A percentile compares a stretch with the other conserved stretches of the same genome.
These are phyloP conservation scores for Pseudogymnoascus sp. DNA, from an alignment of 2,329 filamentous ascomycete species.

Conservation along the genomic window DNA sequence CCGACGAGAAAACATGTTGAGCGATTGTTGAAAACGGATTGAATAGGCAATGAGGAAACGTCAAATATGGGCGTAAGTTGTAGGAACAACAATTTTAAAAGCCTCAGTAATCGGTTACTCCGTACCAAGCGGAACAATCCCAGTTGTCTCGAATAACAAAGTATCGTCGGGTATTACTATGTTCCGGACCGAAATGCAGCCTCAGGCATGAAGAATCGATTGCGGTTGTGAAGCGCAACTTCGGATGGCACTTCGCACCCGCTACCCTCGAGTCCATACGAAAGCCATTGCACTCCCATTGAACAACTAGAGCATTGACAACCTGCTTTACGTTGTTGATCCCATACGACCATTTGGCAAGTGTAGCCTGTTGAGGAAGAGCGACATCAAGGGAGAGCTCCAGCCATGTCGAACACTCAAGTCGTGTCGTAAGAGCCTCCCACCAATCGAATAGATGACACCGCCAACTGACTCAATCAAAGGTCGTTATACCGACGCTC, in stretches of 20 bases:
- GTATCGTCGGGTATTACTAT: neutral
- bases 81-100: constrained; percentile 2
- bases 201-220: neutral
- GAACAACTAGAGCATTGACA: neutral
- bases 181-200: neutral
- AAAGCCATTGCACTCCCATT: constrained; percentile 4
- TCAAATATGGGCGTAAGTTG: neutral
- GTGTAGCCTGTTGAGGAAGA: constrained; percentile 1
- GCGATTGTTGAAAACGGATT: constrained; percentile 3
- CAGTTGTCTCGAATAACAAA: constrained; percentile 3
- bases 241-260: neutral
- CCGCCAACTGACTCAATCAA: constrained; percentile 12
- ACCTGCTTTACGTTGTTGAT: neutral
- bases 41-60: neutral
- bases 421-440: constrained; percentile 25
- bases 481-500: constrained; percentile 83
- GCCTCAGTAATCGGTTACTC: constrained; percentile 2
- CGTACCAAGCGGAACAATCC: neutral
- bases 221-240: neutral
- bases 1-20: constrained; percentile 27
- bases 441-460: neutral
- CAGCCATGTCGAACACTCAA: constrained; percentile 29
- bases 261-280: neutral
- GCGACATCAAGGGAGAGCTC: constrained; percentile 4
- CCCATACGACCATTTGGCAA: neutral